Percentiles rank a stretch among this genome's conserved stretches.
phyloP scores from a whole-genome alignment of 805 yeast genomes.

The Candida golubevii region DNA sequence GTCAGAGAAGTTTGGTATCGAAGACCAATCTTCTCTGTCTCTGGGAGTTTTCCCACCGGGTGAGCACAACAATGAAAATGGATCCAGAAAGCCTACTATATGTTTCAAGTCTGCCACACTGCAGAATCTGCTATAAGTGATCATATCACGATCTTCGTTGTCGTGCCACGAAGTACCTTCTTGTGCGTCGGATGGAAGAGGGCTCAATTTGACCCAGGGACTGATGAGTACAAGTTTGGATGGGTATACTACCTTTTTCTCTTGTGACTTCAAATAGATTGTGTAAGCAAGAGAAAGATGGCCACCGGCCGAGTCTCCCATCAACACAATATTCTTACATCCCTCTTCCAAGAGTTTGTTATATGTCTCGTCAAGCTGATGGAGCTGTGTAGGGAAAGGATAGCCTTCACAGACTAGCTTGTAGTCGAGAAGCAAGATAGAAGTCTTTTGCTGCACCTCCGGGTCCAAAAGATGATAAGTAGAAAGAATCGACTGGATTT shows the following conservation, averaged over 20 bases:
- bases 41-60: conserved; percentile 25
- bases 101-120: conserved; percentile 6
- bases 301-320: conserved; percentile 45
- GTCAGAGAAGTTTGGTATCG: conserved; percentile 28
- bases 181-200: conserved; percentile 17
- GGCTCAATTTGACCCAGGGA: conserved; percentile 37
- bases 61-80: conserved; percentile 17
- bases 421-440: conserved; percentile 31
- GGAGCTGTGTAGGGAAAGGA: conserved; percentile 30
- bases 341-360: conserved; percentile 18
- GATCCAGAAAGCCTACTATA: conserved; percentile 13
- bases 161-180: conserved; percentile 36
- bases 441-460: conserved; percentile 15
- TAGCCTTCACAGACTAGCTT: conserved; percentile 27
- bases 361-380: conserved; percentile 29
- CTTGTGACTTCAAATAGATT: conserved; percentile 21
- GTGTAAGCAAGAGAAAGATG: conserved; percentile 30
- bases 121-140: conserved; percentile 10
- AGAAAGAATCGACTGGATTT: conserved; percentile 27
- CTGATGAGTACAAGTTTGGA: conserved; percentile 24
- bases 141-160: conserved; percentile 17
- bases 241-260: conserved; percentile 21
- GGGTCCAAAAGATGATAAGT: conserved; percentile 28
- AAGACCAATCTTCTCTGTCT: conserved; percentile 27
- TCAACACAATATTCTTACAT: conserved; percentile 25